Base-by-base conservation (phyloP, 441 rosid genomes). In the Omphalea diandra region DNA sequence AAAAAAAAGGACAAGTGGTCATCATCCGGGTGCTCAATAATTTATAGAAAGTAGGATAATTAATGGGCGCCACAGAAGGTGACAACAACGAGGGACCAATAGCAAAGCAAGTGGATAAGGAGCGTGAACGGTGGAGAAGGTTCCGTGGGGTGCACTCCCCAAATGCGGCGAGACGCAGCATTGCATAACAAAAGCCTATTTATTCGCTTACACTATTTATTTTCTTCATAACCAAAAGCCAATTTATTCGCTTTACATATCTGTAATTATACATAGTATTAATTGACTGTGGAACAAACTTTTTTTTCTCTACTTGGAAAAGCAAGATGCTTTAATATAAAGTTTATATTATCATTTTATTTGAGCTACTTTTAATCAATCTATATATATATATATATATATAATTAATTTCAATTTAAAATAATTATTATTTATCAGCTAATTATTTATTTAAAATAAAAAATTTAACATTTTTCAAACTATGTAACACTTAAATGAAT, bases 161-260 rank as follows among this genome's bases (percentile, higher is more conserved):
- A 75, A 80, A 82, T 80, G 81, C 84, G 84, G 83, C 84, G 88
- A 80, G 77, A 73, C 81, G 83, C 80, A 56, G 76, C 79, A 52
- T 65, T 17, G 47, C 64, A 47, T 29, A 33, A 5, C 0, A 9
- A 18, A 57, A 57, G 7, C 18, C n/a, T 7, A 20, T 5, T 20
- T 50, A 7, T n/a, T n/a, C n/a, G n/a, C n/a, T n/a, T n/a, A n/a
- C n/a, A n/a, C n/a, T n/a, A 20, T 4, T 3, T 7, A 43, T 6
- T 9, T 43, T 18, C 17, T 5, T 4, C 17, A 3, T 4, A 53
- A 54, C 11, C 26, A 53, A 53, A 26, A 53, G 14, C 14, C 18
- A 8, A 24, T 10, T 54, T 54, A 7, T 54, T 27, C 33, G 17
- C 58, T 26, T 11, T n/a, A n/a, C n/a, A n/a, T n/a, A n/a, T n/a